Conservation (phyloP, 2,329 filamentous ascomycete genomes). For the Thermoascus crustaceus region DNA sequence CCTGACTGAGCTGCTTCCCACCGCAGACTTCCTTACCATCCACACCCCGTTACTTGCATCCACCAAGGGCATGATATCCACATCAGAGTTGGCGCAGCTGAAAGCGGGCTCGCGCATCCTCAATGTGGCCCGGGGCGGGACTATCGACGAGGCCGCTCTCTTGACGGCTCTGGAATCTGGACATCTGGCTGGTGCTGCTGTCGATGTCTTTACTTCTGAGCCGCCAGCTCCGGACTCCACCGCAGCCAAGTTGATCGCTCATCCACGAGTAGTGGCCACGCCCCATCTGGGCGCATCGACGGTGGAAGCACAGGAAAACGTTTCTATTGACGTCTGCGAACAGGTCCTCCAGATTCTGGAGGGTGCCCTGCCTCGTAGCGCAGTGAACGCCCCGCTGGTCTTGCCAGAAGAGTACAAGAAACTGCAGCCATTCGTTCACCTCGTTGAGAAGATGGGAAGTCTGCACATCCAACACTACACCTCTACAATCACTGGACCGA, state of each 20-base stretch:
- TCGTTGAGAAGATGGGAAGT: constrained; percentile 71
- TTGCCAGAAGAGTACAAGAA: constrained; percentile 72
- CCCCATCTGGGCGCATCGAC: constrained; percentile 75
- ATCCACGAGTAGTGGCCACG: constrained; percentile 66
- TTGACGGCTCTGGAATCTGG: constrained; percentile 61
- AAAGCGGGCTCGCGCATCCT: constrained; percentile 65
- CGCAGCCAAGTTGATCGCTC: constrained; percentile 56
- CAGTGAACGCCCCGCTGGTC: constrained; percentile 75
- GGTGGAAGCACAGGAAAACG: constrained; percentile 75
- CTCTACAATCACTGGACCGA: constrained; percentile 21
- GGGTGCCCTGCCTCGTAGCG: constrained; percentile 64
- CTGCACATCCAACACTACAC: constrained; percentile 71
- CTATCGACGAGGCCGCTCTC: constrained; percentile 68
- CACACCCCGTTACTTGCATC: constrained; percentile 73
- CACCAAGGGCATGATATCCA: constrained; percentile 65
- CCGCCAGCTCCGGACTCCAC: constrained; percentile 56
- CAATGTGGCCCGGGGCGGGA: constrained; percentile 72
- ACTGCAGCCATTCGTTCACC: constrained; percentile 64
- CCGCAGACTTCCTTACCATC: constrained; percentile 69
- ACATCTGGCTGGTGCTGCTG: constrained; percentile 65
- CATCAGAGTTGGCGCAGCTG: constrained; percentile 60
- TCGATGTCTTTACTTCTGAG: constrained; percentile 73
- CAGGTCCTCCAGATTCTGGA: constrained; percentile 67
- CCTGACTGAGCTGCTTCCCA: constrained; percentile 54
- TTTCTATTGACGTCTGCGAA: constrained; percentile 72